Base-by-base conservation (phyloP, 176 grass and related monocot species). In the Rhynchospora pubera region DNA sequence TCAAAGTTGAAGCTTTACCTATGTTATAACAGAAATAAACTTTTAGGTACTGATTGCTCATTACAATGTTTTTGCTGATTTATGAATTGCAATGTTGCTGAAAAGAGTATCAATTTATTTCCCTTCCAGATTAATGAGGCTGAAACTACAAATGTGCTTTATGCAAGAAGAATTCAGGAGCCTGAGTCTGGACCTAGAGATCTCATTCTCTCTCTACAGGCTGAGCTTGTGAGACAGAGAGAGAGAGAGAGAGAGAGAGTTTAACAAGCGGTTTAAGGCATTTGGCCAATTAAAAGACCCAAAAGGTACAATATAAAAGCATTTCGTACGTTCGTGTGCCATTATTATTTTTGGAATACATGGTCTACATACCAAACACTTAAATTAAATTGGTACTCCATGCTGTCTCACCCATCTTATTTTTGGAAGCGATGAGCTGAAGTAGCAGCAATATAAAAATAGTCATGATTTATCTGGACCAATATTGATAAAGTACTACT, bases 221-320 rank as follows among this genome's bases (percentile, higher is more conserved):
- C 71, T 63, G 86, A 95, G 60, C 62, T 99, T n/a, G n/a, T n/a
- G n/a, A n/a, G n/a, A n/a, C n/a, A 78, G 86, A 87, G 46, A 86
- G 50, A 84, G 82, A 86, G 51, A 90, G 89, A 87, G 60, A 69
- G 90, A 89, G 91, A 77, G 91, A 82, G 76, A 89, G 96, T 12
- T 93, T 87, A 81, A 99, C 91, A 92, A 99, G 53, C 84, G 96
- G 43, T 91, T 99, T 59, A 91, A 55, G 45, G 96, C 96, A 84
- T 64, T 98, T 79, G 85, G 89, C 65, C 95, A 91, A 75, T 87
- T 42, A 24, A 69, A 77, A 79, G 66, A 80, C 57, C 83, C 87
- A 91, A 83, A 58, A 82, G 71, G 72, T 86, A 84, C 48, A 85
- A 79, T 50, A 77, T 56, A 84, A 53, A 73, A 21, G 16, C 42